phyloP scores from a whole-genome alignment of 1,284 basidiomycete genomes.

The Ceratobasidium sp. region DNA sequence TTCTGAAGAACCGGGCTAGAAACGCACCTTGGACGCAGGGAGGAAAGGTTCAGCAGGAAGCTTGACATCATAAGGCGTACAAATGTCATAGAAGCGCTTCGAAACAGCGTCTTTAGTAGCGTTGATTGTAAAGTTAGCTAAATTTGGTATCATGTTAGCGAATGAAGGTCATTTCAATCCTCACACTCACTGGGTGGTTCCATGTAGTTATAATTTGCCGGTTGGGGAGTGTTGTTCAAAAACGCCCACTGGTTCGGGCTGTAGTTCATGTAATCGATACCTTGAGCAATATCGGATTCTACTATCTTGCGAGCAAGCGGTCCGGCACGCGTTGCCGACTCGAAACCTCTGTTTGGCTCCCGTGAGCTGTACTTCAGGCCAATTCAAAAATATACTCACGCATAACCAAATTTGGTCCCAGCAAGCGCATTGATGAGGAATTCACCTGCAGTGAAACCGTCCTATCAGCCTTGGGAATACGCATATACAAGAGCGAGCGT shows the following conservation, averaged over 20 bases:
- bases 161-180: not conserved
- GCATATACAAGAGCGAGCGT: not conserved
- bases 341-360: conserved; percentile 51
- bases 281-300: conserved; percentile 19
- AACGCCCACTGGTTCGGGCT: conserved; percentile 52
- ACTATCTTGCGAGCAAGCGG: conserved; percentile 33
- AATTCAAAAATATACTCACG: conserved; percentile 59
- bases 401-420: conserved; percentile 59
- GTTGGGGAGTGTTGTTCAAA: conserved; percentile 60
- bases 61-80: conserved; percentile 51
- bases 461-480: conserved; percentile 51
- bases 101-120: conserved; percentile 6
- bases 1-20: not conserved
- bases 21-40: conserved; percentile 55
- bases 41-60: conserved; percentile 64
- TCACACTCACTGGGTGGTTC: conserved; percentile 51
- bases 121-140: conserved; percentile 1
- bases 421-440: conserved; percentile 49
- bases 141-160: not conserved
- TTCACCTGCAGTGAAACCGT: conserved; percentile 55
- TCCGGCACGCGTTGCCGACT: conserved; percentile 57
- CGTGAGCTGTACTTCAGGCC: conserved; percentile 45
- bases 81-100: conserved; percentile 49
- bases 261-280: conserved; percentile 25
- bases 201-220: conserved; percentile 59